Conservation (phyloP, 2,329 filamentous ascomycete genomes). For the Ilyonectria robusta region DNA sequence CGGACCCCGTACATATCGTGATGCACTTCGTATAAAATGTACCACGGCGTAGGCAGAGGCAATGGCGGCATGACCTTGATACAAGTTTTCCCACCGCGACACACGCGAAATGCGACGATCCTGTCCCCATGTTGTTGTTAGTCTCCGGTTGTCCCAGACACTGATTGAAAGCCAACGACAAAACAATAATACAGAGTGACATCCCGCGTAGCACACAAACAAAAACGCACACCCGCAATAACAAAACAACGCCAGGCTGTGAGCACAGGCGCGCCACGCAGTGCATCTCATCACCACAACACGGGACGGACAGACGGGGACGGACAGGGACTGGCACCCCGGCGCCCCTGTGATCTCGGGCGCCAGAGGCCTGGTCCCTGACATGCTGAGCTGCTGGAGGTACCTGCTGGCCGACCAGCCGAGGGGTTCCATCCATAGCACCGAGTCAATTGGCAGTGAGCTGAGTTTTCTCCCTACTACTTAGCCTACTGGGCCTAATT, state of each 20-base stretch:
- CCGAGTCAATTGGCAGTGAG: neutral
- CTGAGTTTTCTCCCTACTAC: neutral
- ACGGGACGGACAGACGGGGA: neutral
- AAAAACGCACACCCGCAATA: conserved; percentile 29
- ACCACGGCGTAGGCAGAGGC: conserved; percentile 1
- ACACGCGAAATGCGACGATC: neutral
- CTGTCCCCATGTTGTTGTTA: neutral
- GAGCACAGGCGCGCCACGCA: conserved; percentile 19
- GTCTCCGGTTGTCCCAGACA: neutral
- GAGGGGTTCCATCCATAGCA: neutral
- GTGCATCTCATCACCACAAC: conserved; percentile 4
- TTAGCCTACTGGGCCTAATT: neutral
- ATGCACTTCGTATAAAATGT: conserved; percentile 25
- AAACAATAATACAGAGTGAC: conserved; percentile 18
- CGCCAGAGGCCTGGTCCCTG: conserved; percentile 5
- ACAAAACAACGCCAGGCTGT: conserved; percentile 1
- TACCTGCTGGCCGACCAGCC: neutral
- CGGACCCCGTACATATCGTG: conserved; percentile 22
- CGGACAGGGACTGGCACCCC: neutral
- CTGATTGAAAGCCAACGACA: neutral
- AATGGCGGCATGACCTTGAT: neutral
- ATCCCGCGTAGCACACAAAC: conserved; percentile 20
- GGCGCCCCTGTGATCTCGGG: conserved; percentile 23
- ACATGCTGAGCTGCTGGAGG: neutral
- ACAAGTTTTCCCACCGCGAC: neutral